These are phyloP conservation scores for Ganoderma boninense DNA, from an alignment of 1,284 basidiomycete species.

Conservation along the genomic window DNA sequence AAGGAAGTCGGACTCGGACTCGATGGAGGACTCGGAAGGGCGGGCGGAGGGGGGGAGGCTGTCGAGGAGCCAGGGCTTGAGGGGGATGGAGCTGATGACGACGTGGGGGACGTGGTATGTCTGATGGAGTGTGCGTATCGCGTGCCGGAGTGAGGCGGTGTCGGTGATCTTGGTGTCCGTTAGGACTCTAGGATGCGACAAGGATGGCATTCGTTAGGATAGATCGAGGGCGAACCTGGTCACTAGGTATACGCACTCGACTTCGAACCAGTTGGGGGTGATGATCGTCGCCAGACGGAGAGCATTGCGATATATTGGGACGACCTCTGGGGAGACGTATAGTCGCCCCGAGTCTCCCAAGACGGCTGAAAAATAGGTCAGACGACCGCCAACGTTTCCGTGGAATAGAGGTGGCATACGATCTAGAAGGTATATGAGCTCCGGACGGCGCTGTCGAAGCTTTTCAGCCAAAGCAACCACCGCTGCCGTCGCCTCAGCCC, in stretches of 20 bases:
- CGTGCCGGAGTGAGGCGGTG: slow-evolving; percentile 69
- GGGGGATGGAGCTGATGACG: slow-evolving; percentile 90
- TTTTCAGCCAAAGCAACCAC: slow-evolving; percentile 72
- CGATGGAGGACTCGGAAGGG: slow-evolving; percentile 60
- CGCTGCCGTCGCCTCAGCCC: slow-evolving; percentile 78
- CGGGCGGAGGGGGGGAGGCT: slow-evolving; percentile 56
- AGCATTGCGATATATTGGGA: slow-evolving; percentile 89
- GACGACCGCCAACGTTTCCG: background rate
- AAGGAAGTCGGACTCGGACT: slow-evolving; percentile 57
- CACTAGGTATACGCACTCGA: slow-evolving; percentile 88
- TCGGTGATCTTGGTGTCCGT: slow-evolving; percentile 78
- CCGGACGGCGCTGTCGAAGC: slow-evolving; percentile 63
- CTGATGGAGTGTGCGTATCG: slow-evolving; percentile 80
- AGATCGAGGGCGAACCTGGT: too few species aligned
- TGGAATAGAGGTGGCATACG: slow-evolving; percentile 61
- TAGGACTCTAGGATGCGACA: slow-evolving; percentile 63
- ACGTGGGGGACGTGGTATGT: slow-evolving; percentile 84
- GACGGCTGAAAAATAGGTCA: slow-evolving; percentile 61
- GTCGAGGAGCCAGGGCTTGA: slow-evolving; percentile 60
- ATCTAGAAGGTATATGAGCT: slow-evolving; percentile 88
- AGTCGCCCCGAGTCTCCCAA: slow-evolving; percentile 90
- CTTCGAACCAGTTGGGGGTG: slow-evolving; percentile 98
- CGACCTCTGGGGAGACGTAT: slow-evolving; percentile 89
- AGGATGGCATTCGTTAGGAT: too few species aligned
- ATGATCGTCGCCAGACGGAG: slow-evolving; percentile 88